Conservation (phyloP, 2,329 filamentous ascomycete genomes). For the Eutypella sp. region DNA sequence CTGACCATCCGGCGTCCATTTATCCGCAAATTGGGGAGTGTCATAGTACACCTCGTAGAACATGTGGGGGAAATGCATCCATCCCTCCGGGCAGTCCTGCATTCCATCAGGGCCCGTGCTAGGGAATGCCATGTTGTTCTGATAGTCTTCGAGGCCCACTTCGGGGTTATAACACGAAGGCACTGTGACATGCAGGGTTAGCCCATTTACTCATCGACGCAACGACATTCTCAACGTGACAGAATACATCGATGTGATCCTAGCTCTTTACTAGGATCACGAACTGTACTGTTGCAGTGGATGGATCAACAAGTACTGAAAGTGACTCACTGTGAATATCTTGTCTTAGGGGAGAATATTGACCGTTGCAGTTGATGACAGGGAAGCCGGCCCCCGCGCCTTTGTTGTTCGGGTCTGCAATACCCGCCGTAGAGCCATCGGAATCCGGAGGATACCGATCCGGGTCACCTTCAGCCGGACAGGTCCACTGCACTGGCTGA, state of each 20-base stretch:
- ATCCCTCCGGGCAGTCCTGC: constrained; percentile 49
- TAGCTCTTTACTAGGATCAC: too few relatives aligned
- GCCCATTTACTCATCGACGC: too few relatives aligned
- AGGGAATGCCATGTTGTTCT: constrained; percentile 63
- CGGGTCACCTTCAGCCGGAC: constrained; percentile 45
- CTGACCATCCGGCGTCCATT: constrained; percentile 47
- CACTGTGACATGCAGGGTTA: constrained; percentile 26
- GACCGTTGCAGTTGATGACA: constrained; percentile 60
- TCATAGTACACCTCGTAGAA: constrained; percentile 57
- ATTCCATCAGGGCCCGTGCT: constrained; percentile 39
- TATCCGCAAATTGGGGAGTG: constrained; percentile 43
- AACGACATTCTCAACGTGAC: too few relatives aligned
- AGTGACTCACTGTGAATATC: constrained; percentile 50
- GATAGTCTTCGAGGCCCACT: constrained; percentile 51
- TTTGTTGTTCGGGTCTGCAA: constrained; percentile 46
- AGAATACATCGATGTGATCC: too few relatives aligned
- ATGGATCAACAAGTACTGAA: too few relatives aligned
- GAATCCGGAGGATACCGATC: constrained; percentile 50
- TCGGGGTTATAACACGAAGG: constrained; percentile 67
- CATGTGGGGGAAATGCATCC: constrained; percentile 49
- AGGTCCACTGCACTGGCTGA: constrained; percentile 54
- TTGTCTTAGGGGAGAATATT: constrained; percentile 53
- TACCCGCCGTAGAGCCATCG: constrained; percentile 48
- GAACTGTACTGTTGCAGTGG: too few relatives aligned
- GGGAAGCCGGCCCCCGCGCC: constrained; percentile 61